Conservation (phyloP, 2,329 filamentous ascomycete species). For the Monosporascus sp. region DNA sequence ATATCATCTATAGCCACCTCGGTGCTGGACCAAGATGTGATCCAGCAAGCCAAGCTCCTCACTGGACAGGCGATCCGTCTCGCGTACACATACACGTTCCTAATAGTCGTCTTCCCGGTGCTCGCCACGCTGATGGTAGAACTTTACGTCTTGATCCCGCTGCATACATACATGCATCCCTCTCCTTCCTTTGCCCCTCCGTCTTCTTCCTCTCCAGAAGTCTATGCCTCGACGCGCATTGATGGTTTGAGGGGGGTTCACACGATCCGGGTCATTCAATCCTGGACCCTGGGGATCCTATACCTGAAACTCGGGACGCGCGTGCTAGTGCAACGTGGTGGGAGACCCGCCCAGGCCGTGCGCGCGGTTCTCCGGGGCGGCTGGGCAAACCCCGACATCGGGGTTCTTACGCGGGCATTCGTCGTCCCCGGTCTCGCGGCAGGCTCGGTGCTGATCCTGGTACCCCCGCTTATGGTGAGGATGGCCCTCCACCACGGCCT, state of each 20-base stretch:
- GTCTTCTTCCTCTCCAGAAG: constrained; percentile 11
- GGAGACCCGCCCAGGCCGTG: constrained; percentile 68
- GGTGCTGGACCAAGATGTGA: constrained; percentile 25
- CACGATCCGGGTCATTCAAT: constrained; percentile 81
- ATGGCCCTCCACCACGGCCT: constrained; percentile 32
- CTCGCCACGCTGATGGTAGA: constrained; percentile 77
- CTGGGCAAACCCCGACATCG: constrained; percentile 72
- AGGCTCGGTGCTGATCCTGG: constrained; percentile 55
- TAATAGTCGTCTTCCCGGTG: constrained; percentile 75
- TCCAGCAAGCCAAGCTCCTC: constrained; percentile 24
- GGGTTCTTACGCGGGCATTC: constrained; percentile 77
- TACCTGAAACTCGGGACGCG: constrained; percentile 78
- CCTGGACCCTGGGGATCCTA: constrained; percentile 88
- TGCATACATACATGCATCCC: constrained; percentile 69
- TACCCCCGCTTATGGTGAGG: constrained; percentile 58
- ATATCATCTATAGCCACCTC: constrained; percentile 16
- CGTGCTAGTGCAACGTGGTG: constrained; percentile 61
- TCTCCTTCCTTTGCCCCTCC: not conserved
- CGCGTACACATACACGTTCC: constrained; percentile 68
- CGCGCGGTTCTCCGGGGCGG: constrained; percentile 68
- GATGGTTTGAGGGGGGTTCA: constrained; percentile 41
- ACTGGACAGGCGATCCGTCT: constrained; percentile 40
- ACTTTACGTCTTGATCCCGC: constrained; percentile 79
- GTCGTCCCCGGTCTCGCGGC: constrained; percentile 67
- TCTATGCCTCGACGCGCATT: constrained; percentile 22